Evolutionary conservation across 768 basidiomycete genomes (phyloP), one percentile per base, ranked within the genome.

Genomic region (Leccinum fibrillosum): DNA sequence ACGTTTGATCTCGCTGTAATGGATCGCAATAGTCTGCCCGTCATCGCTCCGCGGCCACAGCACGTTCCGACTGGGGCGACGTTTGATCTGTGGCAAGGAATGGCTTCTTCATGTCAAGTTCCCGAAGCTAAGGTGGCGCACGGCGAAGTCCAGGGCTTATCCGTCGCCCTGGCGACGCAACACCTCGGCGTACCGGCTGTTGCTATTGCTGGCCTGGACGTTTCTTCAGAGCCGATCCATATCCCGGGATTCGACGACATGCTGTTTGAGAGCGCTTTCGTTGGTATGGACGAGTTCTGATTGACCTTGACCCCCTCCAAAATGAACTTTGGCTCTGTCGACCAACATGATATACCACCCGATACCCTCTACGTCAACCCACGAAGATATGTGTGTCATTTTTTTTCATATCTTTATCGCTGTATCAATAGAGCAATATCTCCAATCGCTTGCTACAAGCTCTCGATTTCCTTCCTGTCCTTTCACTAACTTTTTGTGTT

Each of bases 41-140:
- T 23, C 19, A 23, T 63, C 17, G 73, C 73, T 17, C 74, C 71
- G 1, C 66, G 62, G 21, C 70, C 68, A 2, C 69, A 71, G 35
- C 64, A 63, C 12, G 55, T 44, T 2, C 32, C 57, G 6, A 49
- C 28, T 0, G 54, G 48, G 0, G 2, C 50, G 7, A 12, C 52
- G 3, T 70, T 65, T 19, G 64, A 72, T 5, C 35, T 61, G 23
- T 71, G 70, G 70, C 61, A 55, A 0, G 66, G 69, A 11, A 44
- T 44, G 1, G 3, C 53, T 3, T 9, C 52, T 9, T 17, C 54
- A 1, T 66, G 42, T 45, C 45, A 56, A 2, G 19, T 5, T 2
- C 3, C 52, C 0, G 64, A 63, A 2, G 26, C 28, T 25, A 66
- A 66, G 49, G 0, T 21, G 2, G 3, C 21, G 0, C 19, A 21